phyloP scores from a whole-genome alignment of 805 yeast species.

The Suhomyces faveliae region DNA sequence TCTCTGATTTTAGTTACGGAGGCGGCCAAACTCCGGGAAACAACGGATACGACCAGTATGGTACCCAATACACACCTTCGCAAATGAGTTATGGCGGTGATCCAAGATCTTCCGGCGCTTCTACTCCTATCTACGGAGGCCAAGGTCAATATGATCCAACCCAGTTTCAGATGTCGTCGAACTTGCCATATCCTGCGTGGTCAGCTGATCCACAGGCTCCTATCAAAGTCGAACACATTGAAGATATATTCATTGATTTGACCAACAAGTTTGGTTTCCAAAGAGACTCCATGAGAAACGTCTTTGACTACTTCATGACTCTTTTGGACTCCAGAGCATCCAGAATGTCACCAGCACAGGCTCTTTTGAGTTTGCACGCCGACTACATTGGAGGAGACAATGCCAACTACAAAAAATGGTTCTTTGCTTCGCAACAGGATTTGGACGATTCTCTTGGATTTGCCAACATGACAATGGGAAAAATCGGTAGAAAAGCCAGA shows the following conservation, averaged over 20 bases:
- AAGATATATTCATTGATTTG: constrained; percentile 80
- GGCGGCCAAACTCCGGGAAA: constrained; percentile 52
- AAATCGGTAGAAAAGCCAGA: constrained; percentile 74
- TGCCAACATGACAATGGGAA: constrained; percentile 76
- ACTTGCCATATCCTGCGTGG: constrained; percentile 99
- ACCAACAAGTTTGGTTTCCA: constrained; percentile 86
- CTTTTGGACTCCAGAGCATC: constrained; percentile 79
- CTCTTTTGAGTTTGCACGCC: constrained; percentile 76
- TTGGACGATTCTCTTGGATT: constrained; percentile 82
- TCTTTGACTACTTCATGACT: constrained; percentile 86
- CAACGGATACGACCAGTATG: constrained; percentile 66
- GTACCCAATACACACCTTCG: constrained; percentile 77
- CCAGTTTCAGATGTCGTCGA: constrained; percentile 66
- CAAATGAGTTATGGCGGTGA: constrained; percentile 79
- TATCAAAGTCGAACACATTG: constrained; percentile 76
- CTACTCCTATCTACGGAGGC: constrained; percentile 88
- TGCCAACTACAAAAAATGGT: constrained; percentile 86
- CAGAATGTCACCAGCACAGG: constrained; percentile 88
- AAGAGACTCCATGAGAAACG: constrained; percentile 89
- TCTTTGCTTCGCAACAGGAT: constrained; percentile 84
- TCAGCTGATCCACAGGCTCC: constrained; percentile 93
- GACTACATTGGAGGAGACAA: constrained; percentile 87
- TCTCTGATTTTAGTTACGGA: constrained; percentile 67
- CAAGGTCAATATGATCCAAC: constrained; percentile 56
- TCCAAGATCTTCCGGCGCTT: constrained; percentile 88